phyloP scores from a whole-genome alignment of 2,329 filamentous ascomycete genomes.

The Diaporthe batatas region DNA sequence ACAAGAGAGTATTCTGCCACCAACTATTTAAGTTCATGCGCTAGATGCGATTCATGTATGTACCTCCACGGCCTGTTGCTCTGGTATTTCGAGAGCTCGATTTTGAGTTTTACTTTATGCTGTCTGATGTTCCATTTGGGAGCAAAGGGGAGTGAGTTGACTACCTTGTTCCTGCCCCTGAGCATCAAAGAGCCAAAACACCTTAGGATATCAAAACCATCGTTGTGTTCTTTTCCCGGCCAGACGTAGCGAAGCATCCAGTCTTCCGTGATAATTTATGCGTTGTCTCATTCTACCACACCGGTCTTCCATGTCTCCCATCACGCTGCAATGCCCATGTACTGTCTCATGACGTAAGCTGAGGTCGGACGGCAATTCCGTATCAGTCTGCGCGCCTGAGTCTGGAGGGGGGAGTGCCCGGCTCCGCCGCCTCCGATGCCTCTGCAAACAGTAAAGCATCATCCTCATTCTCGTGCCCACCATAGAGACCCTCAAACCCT shows the following conservation, averaged over 20 bases:
- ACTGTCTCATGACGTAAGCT: neutral
- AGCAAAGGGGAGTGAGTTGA: neutral
- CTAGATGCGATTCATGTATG: neutral
- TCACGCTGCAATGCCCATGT: neutral
- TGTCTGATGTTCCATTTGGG: neutral
- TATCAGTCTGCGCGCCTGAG: conserved; percentile 14
- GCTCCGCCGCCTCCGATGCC: conserved; percentile 41
- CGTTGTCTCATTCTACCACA: neutral
- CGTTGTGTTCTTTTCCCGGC: neutral
- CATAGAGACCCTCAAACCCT: conserved; percentile 62
- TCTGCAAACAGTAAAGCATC: conserved; percentile 55
- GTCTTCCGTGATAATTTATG: neutral
- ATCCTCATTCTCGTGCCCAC: conserved; percentile 62
- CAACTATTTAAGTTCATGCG: too few relatives aligned
- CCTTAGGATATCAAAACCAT: neutral
- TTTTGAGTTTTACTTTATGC: neutral
- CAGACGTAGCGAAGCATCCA: neutral
- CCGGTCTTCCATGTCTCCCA: neutral
- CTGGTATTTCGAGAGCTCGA: too few relatives aligned
- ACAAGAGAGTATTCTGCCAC: neutral
- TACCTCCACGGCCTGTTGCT: neutral
- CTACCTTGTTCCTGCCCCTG: neutral
- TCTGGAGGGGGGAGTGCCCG: conserved; percentile 2
- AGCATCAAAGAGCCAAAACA: neutral
- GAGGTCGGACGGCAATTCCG: neutral